Conservation (phyloP, 805 yeast genomes). For the Candida fluviatilis region DNA sequence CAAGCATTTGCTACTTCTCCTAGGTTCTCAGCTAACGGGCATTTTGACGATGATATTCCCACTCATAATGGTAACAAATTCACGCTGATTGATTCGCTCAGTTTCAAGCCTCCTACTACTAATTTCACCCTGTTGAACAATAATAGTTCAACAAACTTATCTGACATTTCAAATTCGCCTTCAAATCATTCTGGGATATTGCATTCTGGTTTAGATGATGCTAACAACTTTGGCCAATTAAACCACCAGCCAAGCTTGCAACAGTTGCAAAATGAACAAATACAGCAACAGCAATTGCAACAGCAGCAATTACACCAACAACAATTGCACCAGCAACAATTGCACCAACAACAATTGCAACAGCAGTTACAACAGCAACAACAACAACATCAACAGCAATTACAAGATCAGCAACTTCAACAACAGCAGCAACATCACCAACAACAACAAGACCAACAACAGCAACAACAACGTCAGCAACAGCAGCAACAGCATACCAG, state of each 20-base stretch:
- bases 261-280: conserved; percentile 10
- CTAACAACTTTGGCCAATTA: neutral
- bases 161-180: conserved; percentile 24
- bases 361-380: conserved; percentile 10
- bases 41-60: conserved; percentile 6
- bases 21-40: conserved; percentile 9
- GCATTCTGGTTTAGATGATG: neutral
- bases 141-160: conserved; percentile 35
- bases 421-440: conserved; percentile 6
- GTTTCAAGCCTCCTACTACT: conserved; percentile 35
- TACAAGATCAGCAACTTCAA: conserved; percentile 10
- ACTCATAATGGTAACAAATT: conserved; percentile 20
- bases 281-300: conserved; percentile 12
- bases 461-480: conserved; percentile 11
- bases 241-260: conserved; percentile 8
- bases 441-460: conserved; percentile 9
- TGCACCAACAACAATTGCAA: conserved; percentile 8
- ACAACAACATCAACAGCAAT: conserved; percentile 8
- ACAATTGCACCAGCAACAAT: conserved; percentile 9
- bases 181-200: conserved; percentile 13
- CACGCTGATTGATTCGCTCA: conserved; percentile 34
- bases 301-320: conserved; percentile 13
- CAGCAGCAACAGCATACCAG: conserved; percentile 5
- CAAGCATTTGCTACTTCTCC: conserved; percentile 13
- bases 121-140: conserved; percentile 38